These are phyloP conservation scores for Globisporangium solare DNA, from an alignment of 352 stramenopile species.

Conservation along the genomic window DNA sequence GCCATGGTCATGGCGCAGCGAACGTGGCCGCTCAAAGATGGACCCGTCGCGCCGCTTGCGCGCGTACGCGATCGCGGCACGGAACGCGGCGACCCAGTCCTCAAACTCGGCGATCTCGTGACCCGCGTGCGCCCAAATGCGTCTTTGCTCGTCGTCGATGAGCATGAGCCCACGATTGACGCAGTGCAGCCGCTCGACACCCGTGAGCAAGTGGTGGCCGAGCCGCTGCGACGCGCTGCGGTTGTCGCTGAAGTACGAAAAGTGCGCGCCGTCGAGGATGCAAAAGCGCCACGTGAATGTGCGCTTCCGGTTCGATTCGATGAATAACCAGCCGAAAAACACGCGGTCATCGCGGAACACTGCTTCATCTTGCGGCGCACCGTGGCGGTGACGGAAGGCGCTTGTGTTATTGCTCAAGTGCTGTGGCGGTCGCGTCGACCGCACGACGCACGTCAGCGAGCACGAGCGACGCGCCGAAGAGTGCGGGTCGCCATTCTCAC, in stretches of 20 bases:
- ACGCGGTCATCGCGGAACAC: slow-evolving; percentile 14
- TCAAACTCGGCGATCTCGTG: slow-evolving; percentile 30
- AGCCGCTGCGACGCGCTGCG: slow-evolving; percentile 7
- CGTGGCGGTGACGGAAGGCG: neutral
- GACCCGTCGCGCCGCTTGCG: slow-evolving; percentile 13
- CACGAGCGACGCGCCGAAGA: slow-evolving; percentile 9
- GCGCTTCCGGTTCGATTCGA: slow-evolving; percentile 25
- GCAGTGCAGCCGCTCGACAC: slow-evolving; percentile 35
- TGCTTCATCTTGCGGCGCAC: neutral
- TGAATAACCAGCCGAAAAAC: slow-evolving; percentile 32
- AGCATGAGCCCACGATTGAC: slow-evolving; percentile 41
- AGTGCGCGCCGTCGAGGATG: slow-evolving; percentile 29
- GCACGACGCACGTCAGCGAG: slow-evolving; percentile 1
- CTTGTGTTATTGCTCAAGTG: too few species aligned
- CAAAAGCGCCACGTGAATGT: slow-evolving; percentile 38
- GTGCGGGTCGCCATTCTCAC: neutral
- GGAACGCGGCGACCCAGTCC: slow-evolving; percentile 29
- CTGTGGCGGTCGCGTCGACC: too few species aligned
- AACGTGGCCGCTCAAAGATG: slow-evolving; percentile 15
- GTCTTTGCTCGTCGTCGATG: slow-evolving; percentile 19
- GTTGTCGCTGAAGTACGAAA: slow-evolving; percentile 25
- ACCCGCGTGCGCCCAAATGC: slow-evolving; percentile 32
- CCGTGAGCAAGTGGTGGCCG: slow-evolving; percentile 13
- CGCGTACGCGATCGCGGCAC: slow-evolving; percentile 13
- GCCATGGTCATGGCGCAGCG: neutral